These are phyloP conservation scores for Fusarium sp. DNA, from an alignment of 2,329 filamentous ascomycete species.

Conservation along the genomic window DNA sequence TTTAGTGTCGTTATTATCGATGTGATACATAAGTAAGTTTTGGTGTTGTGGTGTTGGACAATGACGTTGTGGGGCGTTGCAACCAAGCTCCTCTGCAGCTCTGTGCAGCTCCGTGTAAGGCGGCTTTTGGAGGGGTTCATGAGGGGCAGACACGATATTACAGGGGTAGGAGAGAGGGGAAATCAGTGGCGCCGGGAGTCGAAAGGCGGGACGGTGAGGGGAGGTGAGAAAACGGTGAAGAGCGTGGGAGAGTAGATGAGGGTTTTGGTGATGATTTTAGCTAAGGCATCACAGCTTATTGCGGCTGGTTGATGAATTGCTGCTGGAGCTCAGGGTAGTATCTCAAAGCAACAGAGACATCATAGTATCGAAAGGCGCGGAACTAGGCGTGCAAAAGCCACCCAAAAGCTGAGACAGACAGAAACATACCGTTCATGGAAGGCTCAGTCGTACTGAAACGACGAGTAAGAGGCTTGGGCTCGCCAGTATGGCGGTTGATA, in stretches of 20 bases:
- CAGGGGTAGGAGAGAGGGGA: constrained; percentile 30
- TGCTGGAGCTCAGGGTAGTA: not conserved
- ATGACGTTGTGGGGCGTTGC: constrained; percentile 40
- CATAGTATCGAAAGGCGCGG: not conserved
- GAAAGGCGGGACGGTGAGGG: constrained; percentile 40
- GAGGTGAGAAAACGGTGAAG: constrained; percentile 39
- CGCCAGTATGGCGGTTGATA: constrained; percentile 74
- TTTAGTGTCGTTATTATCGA: not conserved
- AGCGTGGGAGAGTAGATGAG: constrained; percentile 9
- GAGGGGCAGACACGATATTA: constrained; percentile 24
- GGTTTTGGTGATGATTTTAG: constrained; percentile 10
- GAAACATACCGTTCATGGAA: constrained; percentile 63
- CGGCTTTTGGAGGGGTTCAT: constrained; percentile 38
- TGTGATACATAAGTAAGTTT: not conserved
- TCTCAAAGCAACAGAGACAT: not conserved
- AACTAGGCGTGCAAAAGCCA: not conserved
- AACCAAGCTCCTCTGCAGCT: constrained; percentile 18
- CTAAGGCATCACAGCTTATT: too few species aligned
- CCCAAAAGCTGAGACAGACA: constrained; percentile 4
- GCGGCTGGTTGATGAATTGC: too few species aligned
- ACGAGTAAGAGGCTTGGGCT: constrained; percentile 65
- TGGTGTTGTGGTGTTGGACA: constrained; percentile 4
- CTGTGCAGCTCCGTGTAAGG: constrained; percentile 17
- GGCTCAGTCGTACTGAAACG: constrained; percentile 71
- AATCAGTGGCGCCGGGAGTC: constrained; percentile 32